Evolutionary conservation across 345 rosid species (phyloP).

Genomic region (Pseudoturritis turrita): DNA sequence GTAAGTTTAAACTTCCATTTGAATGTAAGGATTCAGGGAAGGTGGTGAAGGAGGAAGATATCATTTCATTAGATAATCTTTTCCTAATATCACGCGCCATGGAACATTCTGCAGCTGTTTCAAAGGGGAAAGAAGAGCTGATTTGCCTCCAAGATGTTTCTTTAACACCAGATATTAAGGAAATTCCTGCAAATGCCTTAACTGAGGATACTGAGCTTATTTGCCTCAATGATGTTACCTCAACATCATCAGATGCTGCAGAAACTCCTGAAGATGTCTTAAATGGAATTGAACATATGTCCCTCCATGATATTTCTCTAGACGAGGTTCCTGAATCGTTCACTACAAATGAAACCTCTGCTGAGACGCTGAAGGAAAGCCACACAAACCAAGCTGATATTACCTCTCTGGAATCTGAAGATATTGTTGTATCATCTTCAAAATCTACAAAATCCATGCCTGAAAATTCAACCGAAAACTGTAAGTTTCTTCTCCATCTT

Average conservation of each 20-base stretch:
- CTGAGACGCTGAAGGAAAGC: conserved; percentile 26
- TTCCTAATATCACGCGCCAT: no score
- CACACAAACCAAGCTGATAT: conserved; percentile 16
- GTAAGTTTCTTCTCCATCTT: conserved; percentile 41
- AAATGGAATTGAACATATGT: conserved; percentile 20
- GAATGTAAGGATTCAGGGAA: no score
- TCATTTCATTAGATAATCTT: no score
- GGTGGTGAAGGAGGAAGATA: no score
- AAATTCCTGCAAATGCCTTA: not conserved
- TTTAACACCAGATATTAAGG: not conserved
- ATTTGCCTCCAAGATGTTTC: not conserved
- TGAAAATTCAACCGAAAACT: conserved; percentile 36
- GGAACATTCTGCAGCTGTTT: no score
- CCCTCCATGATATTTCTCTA: conserved; percentile 12
- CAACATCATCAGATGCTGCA: conserved; percentile 19
- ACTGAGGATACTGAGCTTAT: conserved; percentile 33
- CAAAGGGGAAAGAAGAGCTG: not conserved
- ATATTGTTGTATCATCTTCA: conserved; percentile 17
- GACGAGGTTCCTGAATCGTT: conserved; percentile 15
- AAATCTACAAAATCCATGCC: conserved; percentile 24
- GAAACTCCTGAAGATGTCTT: conserved; percentile 23
- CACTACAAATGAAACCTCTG: conserved; percentile 26
- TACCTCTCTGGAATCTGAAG: conserved; percentile 18
- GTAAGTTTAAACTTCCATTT: conserved; percentile 37
- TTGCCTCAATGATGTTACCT: conserved; percentile 35